Base-by-base conservation (phyloP, 192 early-diverging fungal genomes). In the Mortierella alpina region DNA sequence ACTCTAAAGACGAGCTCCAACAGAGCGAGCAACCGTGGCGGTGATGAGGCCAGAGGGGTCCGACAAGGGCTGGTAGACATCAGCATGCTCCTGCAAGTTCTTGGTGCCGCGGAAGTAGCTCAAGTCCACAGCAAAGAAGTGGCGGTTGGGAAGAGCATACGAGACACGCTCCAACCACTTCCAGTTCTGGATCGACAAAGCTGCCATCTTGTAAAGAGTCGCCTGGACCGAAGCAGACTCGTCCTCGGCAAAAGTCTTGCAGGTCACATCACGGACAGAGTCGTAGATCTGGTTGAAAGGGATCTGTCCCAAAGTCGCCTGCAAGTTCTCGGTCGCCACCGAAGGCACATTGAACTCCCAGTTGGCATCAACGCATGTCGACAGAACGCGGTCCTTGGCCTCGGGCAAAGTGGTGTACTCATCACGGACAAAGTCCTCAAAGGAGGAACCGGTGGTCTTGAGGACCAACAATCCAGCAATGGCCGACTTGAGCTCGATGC, bases 381-480 rank as follows among this genome's bases (percentile, higher is more conserved):
- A 93, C 70, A 95, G 85, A 68, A 95, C 86, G 75, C 94, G 92
- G 79, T 95, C 94, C 65, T 89, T 84, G 73, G 89, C 88, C 39
- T 91, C 90, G 4, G 87, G 86, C 72, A 95, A 82, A 7, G 94
- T 94, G 62, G 94, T 89, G 80, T 90, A 90, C 74, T 93, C 86
- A 69, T 93, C 92, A 66, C 86, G 86, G 81, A 90, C 87, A 79
- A 92, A 95, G 51, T 89, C 85, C 59, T 88, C 85, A 83, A 95
- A 95, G 55, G 92, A 84, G 9, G 94, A 95, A 57, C 92, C 92
- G 41, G 94, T 95, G 64, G 92, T 92, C 87, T 95, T 95, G 49
- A 95, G 87, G 45, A 95, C 91, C 70, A 92, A 85, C 22, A 95
- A 80, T 48, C 91, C 90, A 54, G 85, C 84, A 67, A 95, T 86